These are phyloP conservation scores for Hypomontagnella monticulosa DNA, from an alignment of 495 filamentous ascomycete species.

Conservation along the genomic window DNA sequence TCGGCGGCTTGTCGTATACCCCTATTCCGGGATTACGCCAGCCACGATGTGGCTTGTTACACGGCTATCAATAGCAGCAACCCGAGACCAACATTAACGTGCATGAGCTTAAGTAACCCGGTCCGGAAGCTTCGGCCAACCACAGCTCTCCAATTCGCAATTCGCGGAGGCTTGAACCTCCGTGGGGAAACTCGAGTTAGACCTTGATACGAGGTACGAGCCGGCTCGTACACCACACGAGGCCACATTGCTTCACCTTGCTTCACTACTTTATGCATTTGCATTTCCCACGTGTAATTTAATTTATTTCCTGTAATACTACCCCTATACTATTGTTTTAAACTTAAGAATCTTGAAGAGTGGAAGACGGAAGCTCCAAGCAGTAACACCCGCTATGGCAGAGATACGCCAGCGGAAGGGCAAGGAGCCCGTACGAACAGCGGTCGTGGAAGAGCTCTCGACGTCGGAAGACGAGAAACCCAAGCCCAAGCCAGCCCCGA, in stretches of 20 bases:
- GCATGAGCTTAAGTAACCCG: not conserved
- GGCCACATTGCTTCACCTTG: conserved; percentile 32
- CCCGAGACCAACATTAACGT: too few relatives aligned
- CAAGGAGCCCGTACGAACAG: conserved; percentile 20
- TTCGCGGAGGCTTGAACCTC: conserved; percentile 31
- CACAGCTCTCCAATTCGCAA: conserved; percentile 32
- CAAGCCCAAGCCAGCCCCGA: conserved; percentile 20
- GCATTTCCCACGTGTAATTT: conserved; percentile 4
- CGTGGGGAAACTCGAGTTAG: conserved; percentile 17
- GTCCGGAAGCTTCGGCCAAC: conserved; percentile 18
- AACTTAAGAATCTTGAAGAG: not conserved
- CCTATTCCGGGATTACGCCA: conserved; percentile 11
- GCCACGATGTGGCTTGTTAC: conserved; percentile 12
- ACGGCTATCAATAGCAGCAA: not conserved
- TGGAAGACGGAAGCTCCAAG: not conserved
- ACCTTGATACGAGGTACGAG: conserved; percentile 22
- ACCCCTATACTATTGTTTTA: not conserved
- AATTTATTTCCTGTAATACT: conserved; percentile 13
- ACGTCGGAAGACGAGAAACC: conserved; percentile 45
- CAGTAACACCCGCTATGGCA: conserved; percentile 19
- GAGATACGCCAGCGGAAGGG: conserved; percentile 44
- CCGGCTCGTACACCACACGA: not conserved
- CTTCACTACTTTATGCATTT: not conserved
- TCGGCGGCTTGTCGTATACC: conserved; percentile 7
- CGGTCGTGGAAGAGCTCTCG: conserved; percentile 40